Conservation (phyloP, 2,329 filamentous ascomycete genomes). For the Neonectria coccinea region DNA sequence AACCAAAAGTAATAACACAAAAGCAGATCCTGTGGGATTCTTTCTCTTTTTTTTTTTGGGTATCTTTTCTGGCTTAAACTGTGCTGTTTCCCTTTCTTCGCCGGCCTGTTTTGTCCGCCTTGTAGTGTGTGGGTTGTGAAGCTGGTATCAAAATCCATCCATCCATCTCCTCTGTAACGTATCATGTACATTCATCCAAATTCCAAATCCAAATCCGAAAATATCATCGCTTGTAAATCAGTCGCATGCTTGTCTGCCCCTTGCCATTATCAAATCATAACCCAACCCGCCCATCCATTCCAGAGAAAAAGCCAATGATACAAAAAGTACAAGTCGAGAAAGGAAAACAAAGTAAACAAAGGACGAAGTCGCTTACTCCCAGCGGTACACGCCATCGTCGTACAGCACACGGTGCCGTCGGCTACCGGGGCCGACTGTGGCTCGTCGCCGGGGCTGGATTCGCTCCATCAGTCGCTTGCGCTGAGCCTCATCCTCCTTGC, state of each 20-base stretch:
- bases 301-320: conserved; percentile 34
- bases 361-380: conserved; percentile 49
- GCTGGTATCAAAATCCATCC: conserved; percentile 19
- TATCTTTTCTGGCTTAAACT: conserved; percentile 4
- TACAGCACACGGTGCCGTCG: conserved; percentile 52
- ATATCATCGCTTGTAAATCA: conserved; percentile 10
- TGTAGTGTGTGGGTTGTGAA: conserved; percentile 8
- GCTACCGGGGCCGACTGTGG: conserved; percentile 52
- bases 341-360: conserved; percentile 29
- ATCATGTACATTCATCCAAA: conserved; percentile 20
- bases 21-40: not conserved
- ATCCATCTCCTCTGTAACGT: conserved; percentile 6
- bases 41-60: conserved; percentile 13
- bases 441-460: conserved; percentile 53
- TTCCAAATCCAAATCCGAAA: conserved; percentile 2
- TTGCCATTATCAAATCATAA: conserved; percentile 21
- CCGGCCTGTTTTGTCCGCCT: conserved; percentile 10
- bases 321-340: conserved; percentile 32
- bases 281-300: conserved; percentile 21
- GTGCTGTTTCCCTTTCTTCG: conserved; percentile 6
- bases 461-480: conserved; percentile 55
- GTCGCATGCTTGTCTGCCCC: conserved; percentile 16
- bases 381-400: conserved; percentile 55
- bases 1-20: not conserved
- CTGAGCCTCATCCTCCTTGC: conserved; percentile 54